Evolutionary conservation across 2,329 filamentous ascomycete species (phyloP).

Genomic region (Trichoderma sp.): DNA sequence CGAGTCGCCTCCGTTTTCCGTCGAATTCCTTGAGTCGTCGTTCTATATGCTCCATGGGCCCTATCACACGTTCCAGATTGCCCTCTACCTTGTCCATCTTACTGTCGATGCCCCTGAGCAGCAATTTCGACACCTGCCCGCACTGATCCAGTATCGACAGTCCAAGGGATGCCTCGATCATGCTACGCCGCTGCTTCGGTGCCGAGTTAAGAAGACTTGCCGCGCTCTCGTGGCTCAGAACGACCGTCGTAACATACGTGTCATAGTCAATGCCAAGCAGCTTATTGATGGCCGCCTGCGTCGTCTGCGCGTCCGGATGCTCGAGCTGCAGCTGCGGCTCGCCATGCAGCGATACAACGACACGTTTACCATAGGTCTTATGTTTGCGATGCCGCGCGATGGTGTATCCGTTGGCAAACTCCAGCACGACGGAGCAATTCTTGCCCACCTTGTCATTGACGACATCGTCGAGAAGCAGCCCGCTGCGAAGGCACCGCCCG

Average conservation of each 20-base stretch:
- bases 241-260: conserved; percentile 22
- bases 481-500: conserved; percentile 21
- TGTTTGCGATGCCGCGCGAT: conserved; percentile 24
- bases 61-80: neutral
- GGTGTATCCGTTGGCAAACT: conserved; percentile 25
- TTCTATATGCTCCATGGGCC: neutral
- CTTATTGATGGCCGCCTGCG: conserved; percentile 23
- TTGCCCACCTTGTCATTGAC: conserved; percentile 23
- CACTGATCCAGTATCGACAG: conserved; percentile 23
- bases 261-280: conserved; percentile 23
- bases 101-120: conserved; percentile 17
- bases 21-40: neutral
- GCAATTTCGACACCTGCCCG: neutral
- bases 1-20: neutral
- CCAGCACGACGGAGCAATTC: conserved; percentile 23
- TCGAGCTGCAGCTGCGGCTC: conserved; percentile 22
- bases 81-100: neutral
- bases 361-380: conserved; percentile 17
- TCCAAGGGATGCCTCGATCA: conserved; percentile 24
- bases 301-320: conserved; percentile 6
- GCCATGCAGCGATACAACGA: conserved; percentile 19
- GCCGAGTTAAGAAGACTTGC: conserved; percentile 23
- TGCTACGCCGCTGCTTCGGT: conserved; percentile 2
- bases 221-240: conserved; percentile 24
- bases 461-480: conserved; percentile 21